Evolutionary conservation across 768 basidiomycete species (phyloP), one percentile per base, ranked within the genome.

Genomic region (Cyclocybe aegerita): DNA sequence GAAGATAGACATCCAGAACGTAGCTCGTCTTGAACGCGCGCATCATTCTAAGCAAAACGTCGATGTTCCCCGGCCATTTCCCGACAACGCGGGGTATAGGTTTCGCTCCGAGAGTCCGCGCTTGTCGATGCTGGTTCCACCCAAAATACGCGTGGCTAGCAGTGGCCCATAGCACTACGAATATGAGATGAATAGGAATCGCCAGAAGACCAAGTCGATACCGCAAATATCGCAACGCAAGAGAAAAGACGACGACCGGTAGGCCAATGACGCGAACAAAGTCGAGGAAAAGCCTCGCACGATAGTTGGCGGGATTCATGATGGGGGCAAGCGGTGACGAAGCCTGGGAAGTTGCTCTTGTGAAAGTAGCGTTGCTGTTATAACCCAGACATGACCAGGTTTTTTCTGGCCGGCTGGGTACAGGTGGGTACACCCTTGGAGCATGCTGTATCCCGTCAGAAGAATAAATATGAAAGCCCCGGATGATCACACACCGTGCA

Each of bases 51-150:
- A 86, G 60, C 49, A 87, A 73, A 42, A 89, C 64, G 58, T 90
- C 88, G 57, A 89, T 68, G 61, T 89, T 89, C n/a, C 88, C 88
- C 3, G 86, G 87, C 84, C 85, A 87, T 69, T 78, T 83, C 6
- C 87, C 87, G 12, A 77, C 69, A 11, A 88, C 80, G 14, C 74
- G 68, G 3, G 83, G 83, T 42, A 85, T 79, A 2, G 65, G 71
- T 52, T 70, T 69, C 5, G 82, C 83, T 4, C 78, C 76, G 10
- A 83, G 64, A 31, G 69, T 73, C 9, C 61, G 60, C 0, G 81
- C 81, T 39, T 83, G 72, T 32, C 68, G 66, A 14, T 54, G 55
- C 44, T 83, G 79, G 1, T 56, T 49, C 39, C 65, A 55, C 41
- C 71, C 65, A 9, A 57, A 54, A 50, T 75, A 69, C 11, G 66